A percentile compares a stretch with the other conserved stretches of the same genome.
These are phyloP conservation scores for Sporothrix curviconia DNA, from an alignment of 2,329 filamentous ascomycete genomes.

Conservation along the genomic window DNA sequence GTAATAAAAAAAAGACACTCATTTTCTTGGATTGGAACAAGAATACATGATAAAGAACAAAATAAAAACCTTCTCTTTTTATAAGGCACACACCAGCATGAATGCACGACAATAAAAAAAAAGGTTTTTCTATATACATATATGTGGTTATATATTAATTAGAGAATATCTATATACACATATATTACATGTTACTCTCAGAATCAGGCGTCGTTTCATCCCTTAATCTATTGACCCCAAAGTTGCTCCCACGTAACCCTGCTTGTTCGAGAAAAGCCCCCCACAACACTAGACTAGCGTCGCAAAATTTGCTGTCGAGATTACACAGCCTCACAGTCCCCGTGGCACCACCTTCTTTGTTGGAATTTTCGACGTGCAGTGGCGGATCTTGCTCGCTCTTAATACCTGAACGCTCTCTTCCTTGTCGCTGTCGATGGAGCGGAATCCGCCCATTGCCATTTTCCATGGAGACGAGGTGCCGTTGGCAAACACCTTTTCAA, in stretches of 20 bases:
- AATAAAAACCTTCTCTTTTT: too few relatives aligned
- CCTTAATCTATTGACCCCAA: background rate
- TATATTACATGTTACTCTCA: too few relatives aligned
- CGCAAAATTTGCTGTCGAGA: background rate
- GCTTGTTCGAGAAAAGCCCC: background rate
- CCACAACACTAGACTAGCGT: too few relatives aligned
- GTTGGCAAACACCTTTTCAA: conserved; percentile 30
- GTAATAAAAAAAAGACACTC: background rate
- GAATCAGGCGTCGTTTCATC: too few relatives aligned
- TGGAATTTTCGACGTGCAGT: background rate
- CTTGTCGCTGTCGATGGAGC: background rate
- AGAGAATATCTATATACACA: too few relatives aligned
- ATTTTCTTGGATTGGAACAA: too few relatives aligned
- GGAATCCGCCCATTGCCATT: background rate
- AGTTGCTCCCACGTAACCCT: background rate
- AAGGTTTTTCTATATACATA: too few relatives aligned
- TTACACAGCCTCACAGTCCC: background rate
- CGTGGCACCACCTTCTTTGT: background rate
- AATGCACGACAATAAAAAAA: too few relatives aligned
- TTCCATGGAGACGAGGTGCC: background rate
- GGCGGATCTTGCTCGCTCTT: background rate
- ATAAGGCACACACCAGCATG: too few relatives aligned
- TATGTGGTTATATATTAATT: too few relatives aligned
- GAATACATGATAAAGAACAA: too few relatives aligned
- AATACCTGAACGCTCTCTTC: background rate